Percentiles rank a stretch among this genome's conserved stretches.
These are phyloP conservation scores for Naganishia friedmannii DNA, from an alignment of 768 basidiomycete genomes.

Conservation along the genomic window DNA sequence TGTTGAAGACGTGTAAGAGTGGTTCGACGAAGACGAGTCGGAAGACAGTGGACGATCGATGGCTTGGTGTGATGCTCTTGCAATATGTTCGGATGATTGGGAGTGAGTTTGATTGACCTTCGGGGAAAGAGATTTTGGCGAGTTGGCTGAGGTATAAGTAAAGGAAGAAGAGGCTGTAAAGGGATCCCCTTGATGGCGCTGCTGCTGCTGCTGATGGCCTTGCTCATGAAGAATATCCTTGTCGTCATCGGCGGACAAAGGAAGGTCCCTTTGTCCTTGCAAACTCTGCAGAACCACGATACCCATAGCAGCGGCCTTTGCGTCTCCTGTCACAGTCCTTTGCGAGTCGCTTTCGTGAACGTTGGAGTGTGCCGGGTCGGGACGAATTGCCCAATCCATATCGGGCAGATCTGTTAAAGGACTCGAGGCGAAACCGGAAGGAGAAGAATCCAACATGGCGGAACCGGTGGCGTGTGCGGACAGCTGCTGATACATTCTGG, in stretches of 20 bases:
- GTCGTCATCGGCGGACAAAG: slow-evolving; percentile 16
- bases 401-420: slow-evolving; percentile 18
- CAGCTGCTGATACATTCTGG: slow-evolving; percentile 17
- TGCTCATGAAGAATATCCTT: neutral
- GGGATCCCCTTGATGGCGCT: slow-evolving; percentile 24
- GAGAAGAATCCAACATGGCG: slow-evolving; percentile 14
- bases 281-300: slow-evolving; percentile 17
- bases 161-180: slow-evolving; percentile 21
- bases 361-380: neutral
- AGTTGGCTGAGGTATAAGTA: slow-evolving; percentile 6
- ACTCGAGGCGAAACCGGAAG: neutral
- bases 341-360: slow-evolving; percentile 8
- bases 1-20: neutral
- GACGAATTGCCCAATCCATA: slow-evolving; percentile 7
- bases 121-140: neutral
- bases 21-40: slow-evolving; percentile 2
- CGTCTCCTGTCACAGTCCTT: slow-evolving; percentile 16
- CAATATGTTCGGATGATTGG: slow-evolving; percentile 3
- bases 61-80: neutral
- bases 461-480: slow-evolving; percentile 10
- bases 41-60: neutral
- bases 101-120: neutral
- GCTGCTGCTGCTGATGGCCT: neutral
- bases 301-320: slow-evolving; percentile 21
- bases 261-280: slow-evolving; percentile 23